Conservation (phyloP, 2,329 filamentous ascomycete species). For the Massarina eburnea region DNA sequence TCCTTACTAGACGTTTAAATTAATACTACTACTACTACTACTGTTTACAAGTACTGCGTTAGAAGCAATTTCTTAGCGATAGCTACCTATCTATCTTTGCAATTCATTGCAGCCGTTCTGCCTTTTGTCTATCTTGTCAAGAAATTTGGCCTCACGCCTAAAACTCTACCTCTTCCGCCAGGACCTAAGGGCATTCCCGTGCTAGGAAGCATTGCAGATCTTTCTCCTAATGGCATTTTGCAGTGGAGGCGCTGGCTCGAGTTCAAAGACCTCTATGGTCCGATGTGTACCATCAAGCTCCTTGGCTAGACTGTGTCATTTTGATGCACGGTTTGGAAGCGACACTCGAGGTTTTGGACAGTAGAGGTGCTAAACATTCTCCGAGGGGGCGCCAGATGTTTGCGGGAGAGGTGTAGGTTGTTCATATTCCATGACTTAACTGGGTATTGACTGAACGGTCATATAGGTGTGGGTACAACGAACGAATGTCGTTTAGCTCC, state of each 20-base stretch:
- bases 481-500: background rate
- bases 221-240: slow-evolving; percentile 44
- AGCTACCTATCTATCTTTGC: too few species aligned
- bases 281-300: background rate
- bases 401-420: background rate
- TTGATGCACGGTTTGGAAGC: background rate
- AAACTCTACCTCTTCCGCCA: slow-evolving; percentile 45
- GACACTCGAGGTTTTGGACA: slow-evolving; percentile 8
- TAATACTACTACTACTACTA: too few species aligned
- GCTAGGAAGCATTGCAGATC: slow-evolving; percentile 54
- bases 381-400: background rate
- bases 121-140: background rate
- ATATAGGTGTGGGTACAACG: background rate
- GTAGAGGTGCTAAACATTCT: background rate
- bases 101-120: background rate
- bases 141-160: background rate
- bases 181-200: slow-evolving; percentile 53
- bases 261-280: slow-evolving; percentile 39
- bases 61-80: too few species aligned
- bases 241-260: slow-evolving; percentile 50
- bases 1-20: too few species aligned
- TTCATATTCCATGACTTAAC: background rate
- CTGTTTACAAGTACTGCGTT: too few species aligned
- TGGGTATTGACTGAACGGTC: too few species aligned
- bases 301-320: background rate